Conservation (phyloP, 1,284 basidiomycete species). For the Malassezia yamatoensis region DNA sequence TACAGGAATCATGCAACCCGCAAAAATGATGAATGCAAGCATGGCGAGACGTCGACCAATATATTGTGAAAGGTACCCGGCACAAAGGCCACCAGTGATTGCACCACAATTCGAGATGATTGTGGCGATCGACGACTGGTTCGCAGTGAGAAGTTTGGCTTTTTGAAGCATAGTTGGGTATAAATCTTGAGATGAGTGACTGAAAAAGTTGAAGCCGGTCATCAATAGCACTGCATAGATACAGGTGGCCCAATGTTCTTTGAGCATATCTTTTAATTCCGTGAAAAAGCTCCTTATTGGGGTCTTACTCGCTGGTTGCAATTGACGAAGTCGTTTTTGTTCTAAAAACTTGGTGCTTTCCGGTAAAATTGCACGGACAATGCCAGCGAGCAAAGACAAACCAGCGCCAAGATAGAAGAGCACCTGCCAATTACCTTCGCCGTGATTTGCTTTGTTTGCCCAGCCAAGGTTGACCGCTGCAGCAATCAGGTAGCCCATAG, state of each 20-base stretch:
- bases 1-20: conserved; percentile 35
- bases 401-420: conserved; percentile 54
- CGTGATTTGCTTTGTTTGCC: conserved; percentile 38
- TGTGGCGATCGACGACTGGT: conserved; percentile 68
- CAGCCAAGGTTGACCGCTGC: conserved; percentile 64
- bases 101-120: conserved; percentile 79
- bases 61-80: conserved; percentile 70
- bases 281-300: conserved; percentile 60
- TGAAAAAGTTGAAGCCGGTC: conserved; percentile 74
- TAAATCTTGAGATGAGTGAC: conserved; percentile 48
- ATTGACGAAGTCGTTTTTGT: conserved; percentile 46
- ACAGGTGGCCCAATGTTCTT: conserved; percentile 70
- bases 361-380: conserved; percentile 64
- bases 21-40: conserved; percentile 52
- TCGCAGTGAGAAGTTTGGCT: conserved; percentile 41
- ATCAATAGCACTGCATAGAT: conserved; percentile 62
- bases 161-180: conserved; percentile 40
- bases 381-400: conserved; percentile 63
- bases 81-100: conserved; percentile 64
- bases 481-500: conserved; percentile 52
- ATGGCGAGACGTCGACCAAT: conserved; percentile 81
- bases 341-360: conserved; percentile 65
- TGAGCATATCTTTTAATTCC: conserved; percentile 66
- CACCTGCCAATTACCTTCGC: conserved; percentile 49
- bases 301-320: conserved; percentile 34